Percentiles rank a stretch among this genome's conserved stretches.
Evolutionary conservation across 805 yeast genomes (phyloP).

Genomic region (Pachysolen tannophilus): DNA sequence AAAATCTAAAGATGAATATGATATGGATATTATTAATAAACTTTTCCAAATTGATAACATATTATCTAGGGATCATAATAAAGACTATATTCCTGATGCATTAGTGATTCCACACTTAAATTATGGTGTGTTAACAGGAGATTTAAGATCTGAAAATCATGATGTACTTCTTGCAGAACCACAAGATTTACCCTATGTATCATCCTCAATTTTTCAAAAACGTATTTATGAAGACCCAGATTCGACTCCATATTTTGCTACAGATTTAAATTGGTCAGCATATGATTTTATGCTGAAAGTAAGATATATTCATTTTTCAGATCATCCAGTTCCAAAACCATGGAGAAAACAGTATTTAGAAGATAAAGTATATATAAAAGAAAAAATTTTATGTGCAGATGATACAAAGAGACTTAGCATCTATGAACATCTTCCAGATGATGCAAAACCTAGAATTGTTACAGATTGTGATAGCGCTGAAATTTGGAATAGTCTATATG

Average conservation of each 20-base stretch:
- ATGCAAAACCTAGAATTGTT: constrained; percentile 15
- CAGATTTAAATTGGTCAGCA: constrained; percentile 24
- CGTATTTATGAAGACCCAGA: constrained; percentile 20
- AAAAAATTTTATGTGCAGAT: constrained; percentile 20
- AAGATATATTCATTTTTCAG: constrained; percentile 55
- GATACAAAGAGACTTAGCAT: constrained; percentile 10
- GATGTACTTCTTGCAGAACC: constrained; percentile 34
- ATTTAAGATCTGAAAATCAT: constrained; percentile 31
- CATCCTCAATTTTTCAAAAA: too few relatives aligned
- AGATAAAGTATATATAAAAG: constrained; percentile 17
- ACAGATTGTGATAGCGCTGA: constrained; percentile 24
- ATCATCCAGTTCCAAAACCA: constrained; percentile 60
- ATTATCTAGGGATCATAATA: constrained; percentile 2
- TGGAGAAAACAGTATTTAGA: constrained; percentile 33
- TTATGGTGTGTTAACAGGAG: constrained; percentile 46
- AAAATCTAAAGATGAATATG: constrained; percentile 32
- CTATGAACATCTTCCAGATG: constrained; percentile 2
- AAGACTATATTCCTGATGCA: constrained; percentile 16
- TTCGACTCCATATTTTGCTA: constrained; percentile 7
- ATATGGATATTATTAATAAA: constrained; percentile 45
- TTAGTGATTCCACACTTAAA: constrained; percentile 40
- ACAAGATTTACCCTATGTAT: constrained; percentile 25
- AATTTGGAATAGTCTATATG: constrained; percentile 24
- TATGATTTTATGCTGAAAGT: constrained; percentile 19
- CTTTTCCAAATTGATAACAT: constrained; percentile 19